phyloP scores from a whole-genome alignment of 2,329 filamentous ascomycete genomes.

The Verticillium tricorpus region DNA sequence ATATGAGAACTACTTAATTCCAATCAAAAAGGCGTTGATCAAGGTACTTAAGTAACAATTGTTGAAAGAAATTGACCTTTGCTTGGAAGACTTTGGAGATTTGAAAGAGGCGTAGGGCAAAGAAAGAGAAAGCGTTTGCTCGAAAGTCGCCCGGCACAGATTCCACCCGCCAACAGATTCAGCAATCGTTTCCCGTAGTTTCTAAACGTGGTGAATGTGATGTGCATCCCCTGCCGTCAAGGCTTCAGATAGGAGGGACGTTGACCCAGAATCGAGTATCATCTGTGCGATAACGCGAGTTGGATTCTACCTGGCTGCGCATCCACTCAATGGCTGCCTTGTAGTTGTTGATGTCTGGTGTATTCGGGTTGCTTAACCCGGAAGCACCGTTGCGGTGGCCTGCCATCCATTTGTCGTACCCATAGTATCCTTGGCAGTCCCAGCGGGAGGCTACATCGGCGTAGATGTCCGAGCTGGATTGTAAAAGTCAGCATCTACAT shows the following conservation, averaged over 20 bases:
- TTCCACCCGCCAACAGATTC: too few species aligned
- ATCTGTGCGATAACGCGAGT: conserved; percentile 10
- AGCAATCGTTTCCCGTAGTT: too few species aligned
- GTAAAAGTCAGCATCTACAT: background rate
- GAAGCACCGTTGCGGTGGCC: conserved; percentile 12
- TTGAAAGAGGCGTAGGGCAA: too few species aligned
- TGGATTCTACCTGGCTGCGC: conserved; percentile 11
- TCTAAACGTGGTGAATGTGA: too few species aligned
- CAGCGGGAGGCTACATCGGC: conserved; percentile 10
- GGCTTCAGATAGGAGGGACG: conserved; percentile 14
- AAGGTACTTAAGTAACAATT: too few species aligned
- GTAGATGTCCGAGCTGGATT: conserved; percentile 8
- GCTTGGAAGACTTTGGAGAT: too few species aligned
- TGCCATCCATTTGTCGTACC: conserved; percentile 12
- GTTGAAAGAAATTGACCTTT: too few species aligned
- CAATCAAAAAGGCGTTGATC: too few species aligned
- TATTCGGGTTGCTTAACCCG: conserved; percentile 12
- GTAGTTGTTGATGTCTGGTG: conserved; percentile 8
- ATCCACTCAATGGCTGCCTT: conserved; percentile 11
- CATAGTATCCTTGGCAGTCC: conserved; percentile 13
- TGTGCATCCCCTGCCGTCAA: too few species aligned
- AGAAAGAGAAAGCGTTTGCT: too few species aligned
- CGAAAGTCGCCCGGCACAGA: too few species aligned
- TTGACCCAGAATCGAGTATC: conserved; percentile 12
- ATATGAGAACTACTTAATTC: too few species aligned